Evolutionary conservation across 176 grass and related monocot genomes (phyloP).

Genomic region (Bromus sterilis): DNA sequence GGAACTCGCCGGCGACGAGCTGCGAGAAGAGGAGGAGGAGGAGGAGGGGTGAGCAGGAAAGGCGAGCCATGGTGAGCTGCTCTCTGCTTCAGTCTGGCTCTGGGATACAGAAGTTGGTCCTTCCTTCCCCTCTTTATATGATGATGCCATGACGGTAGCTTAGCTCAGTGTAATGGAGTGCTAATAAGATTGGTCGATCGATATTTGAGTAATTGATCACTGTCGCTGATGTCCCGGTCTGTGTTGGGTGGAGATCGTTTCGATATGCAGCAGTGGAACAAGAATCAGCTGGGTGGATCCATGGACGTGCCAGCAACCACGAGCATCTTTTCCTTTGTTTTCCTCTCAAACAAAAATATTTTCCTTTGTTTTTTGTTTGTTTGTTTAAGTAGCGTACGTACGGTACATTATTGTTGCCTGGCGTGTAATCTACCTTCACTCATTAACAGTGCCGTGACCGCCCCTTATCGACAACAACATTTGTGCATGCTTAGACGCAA

Average conservation of each 20-base stretch:
- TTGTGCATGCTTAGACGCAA: constrained; percentile 14
- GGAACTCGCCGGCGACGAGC: constrained; percentile 10
- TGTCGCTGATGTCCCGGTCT: background rate
- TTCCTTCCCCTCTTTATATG: background rate
- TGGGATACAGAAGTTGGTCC: background rate
- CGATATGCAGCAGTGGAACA: background rate
- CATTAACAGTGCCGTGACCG: background rate
- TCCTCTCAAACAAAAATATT: too few relatives aligned
- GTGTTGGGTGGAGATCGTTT: background rate
- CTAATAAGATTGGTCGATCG: background rate
- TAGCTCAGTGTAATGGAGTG: background rate
- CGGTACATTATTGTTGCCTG: constrained; percentile 2
- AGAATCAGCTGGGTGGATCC: too few relatives aligned
- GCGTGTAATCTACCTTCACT: constrained; percentile 4
- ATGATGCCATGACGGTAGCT: background rate
- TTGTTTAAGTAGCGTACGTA: background rate
- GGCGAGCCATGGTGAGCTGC: background rate
- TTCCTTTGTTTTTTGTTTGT: too few relatives aligned
- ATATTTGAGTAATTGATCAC: background rate
- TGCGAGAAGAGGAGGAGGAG: background rate
- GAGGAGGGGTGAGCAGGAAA: constrained; percentile 4
- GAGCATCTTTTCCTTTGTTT: background rate
- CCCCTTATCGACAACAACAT: background rate
- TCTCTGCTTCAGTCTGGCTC: background rate
- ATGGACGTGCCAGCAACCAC: background rate